phyloP scores from a whole-genome alignment of 2,329 filamentous ascomycete species.

The Cephalotrichum gorgonifer region DNA sequence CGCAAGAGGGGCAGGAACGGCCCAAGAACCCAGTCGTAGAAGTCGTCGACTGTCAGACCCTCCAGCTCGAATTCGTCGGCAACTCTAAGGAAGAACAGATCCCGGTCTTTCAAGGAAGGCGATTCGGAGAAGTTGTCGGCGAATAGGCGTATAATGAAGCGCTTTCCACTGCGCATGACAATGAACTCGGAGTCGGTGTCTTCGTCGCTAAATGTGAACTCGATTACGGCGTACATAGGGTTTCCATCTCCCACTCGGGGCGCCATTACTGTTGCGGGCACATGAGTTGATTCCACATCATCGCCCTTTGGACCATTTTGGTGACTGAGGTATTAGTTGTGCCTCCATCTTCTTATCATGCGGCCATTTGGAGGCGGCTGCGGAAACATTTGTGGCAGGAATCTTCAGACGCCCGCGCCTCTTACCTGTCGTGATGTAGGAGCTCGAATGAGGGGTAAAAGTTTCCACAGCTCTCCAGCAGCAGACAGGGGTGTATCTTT shows the following conservation, averaged over 20 bases:
- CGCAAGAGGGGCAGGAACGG: conserved; percentile 10
- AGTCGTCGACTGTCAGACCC: conserved; percentile 13
- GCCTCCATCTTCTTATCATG: neutral
- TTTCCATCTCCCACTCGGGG: conserved; percentile 3
- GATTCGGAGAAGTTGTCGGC: conserved; percentile 11
- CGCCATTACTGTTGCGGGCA: neutral
- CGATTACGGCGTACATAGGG: conserved; percentile 6
- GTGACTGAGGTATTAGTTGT: neutral
- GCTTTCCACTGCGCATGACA: conserved; percentile 10
- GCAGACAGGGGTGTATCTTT: too few species aligned
- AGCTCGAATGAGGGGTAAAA: too few species aligned
- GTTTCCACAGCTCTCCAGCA: too few species aligned
- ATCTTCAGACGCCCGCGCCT: too few species aligned
- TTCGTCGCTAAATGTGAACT: conserved; percentile 8
- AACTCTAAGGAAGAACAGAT: conserved; percentile 13
- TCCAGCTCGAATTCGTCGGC: conserved; percentile 12
- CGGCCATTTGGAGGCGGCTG: neutral
- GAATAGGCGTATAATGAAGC: conserved; percentile 10
- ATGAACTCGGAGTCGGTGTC: conserved; percentile 10
- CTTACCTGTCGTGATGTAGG: too few species aligned
- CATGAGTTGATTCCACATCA: neutral
- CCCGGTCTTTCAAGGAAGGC: conserved; percentile 9
- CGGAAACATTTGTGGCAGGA: too few species aligned
- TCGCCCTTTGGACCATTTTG: neutral
- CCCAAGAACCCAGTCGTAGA: conserved; percentile 12